These are phyloP conservation scores for Cardamine occulta DNA, from an alignment of 345 rosid genomes.

Conservation along the genomic window DNA sequence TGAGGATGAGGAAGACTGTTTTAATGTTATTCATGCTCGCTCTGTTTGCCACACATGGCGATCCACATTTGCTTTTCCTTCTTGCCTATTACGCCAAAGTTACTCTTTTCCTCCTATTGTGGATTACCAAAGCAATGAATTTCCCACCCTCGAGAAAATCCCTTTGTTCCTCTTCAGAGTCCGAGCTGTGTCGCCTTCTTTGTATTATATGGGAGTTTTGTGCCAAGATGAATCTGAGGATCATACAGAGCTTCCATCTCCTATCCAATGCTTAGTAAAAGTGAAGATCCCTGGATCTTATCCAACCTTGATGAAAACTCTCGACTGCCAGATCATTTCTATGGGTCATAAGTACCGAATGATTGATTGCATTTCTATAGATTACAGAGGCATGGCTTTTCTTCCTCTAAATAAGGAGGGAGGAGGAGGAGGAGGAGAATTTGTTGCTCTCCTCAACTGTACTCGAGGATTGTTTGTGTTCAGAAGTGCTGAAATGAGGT, in stretches of 20 bases:
- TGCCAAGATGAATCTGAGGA: not conserved
- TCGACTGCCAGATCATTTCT: conserved; percentile 10
- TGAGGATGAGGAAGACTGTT: not conserved
- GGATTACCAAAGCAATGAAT: not conserved
- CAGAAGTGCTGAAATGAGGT: conserved; percentile 22
- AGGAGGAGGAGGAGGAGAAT: too few species aligned
- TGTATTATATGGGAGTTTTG: conserved; percentile 5
- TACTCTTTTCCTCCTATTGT: not conserved
- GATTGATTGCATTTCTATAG: not conserved
- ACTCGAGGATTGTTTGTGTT: not conserved
- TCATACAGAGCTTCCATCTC: not conserved
- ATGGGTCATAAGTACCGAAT: conserved; percentile 5
- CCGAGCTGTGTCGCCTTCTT: not conserved
- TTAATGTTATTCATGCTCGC: not conserved
- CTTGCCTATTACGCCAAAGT: not conserved
- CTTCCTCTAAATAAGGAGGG: conserved; percentile 5
- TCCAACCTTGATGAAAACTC: not conserved
- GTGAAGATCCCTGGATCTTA: not conserved
- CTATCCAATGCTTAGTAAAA: conserved; percentile 14
- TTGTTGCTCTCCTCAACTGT: conserved; percentile 1
- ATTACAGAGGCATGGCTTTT: not conserved
- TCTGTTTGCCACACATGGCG: conserved; percentile 8
- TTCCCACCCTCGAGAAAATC: not conserved
- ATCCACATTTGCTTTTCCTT: not conserved
- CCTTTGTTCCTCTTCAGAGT: conserved; percentile 2